These are phyloP conservation scores for Cystobasidium slooffiae DNA, from an alignment of 1,284 basidiomycete genomes.

Conservation along the genomic window DNA sequence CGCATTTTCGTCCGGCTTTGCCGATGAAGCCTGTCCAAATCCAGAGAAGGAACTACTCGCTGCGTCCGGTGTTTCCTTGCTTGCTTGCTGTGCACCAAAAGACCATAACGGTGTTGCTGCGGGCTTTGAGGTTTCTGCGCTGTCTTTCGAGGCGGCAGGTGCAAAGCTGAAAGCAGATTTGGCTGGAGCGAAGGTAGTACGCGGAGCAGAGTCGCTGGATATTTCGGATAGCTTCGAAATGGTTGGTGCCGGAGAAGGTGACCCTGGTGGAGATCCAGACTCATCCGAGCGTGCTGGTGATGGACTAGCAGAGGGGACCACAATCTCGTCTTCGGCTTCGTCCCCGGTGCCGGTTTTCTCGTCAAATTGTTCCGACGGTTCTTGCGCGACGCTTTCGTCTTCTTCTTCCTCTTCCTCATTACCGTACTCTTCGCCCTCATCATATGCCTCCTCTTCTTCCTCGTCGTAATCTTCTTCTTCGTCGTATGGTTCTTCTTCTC, in stretches of 20 bases:
- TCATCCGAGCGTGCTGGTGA: conserved; percentile 3
- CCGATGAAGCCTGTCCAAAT: neutral
- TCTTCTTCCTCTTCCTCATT: conserved; percentile 30
- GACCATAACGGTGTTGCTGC: neutral
- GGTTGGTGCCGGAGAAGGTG: conserved; percentile 22
- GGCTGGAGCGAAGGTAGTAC: neutral
- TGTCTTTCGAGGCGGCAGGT: neutral
- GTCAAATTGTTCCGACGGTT: conserved; percentile 25
- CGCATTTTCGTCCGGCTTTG: neutral
- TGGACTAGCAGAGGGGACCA: neutral
- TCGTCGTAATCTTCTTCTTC: conserved; percentile 7
- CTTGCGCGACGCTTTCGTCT: conserved; percentile 5
- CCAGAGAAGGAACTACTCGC: neutral
- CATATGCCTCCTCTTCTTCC: neutral
- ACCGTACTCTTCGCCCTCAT: neutral
- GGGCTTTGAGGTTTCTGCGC: neutral
- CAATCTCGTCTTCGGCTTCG: conserved; percentile 29
- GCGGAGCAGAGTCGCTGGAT: conserved; percentile 2
- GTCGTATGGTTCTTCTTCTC: neutral
- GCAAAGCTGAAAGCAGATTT: conserved; percentile 27
- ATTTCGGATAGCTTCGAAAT: conserved; percentile 11
- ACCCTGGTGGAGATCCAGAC: neutral
- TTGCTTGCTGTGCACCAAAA: neutral
- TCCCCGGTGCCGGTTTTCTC: conserved; percentile 33
- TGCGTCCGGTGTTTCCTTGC: neutral